phyloP scores from a whole-genome alignment of 441 rosid species.

The Jatropha multifida region DNA sequence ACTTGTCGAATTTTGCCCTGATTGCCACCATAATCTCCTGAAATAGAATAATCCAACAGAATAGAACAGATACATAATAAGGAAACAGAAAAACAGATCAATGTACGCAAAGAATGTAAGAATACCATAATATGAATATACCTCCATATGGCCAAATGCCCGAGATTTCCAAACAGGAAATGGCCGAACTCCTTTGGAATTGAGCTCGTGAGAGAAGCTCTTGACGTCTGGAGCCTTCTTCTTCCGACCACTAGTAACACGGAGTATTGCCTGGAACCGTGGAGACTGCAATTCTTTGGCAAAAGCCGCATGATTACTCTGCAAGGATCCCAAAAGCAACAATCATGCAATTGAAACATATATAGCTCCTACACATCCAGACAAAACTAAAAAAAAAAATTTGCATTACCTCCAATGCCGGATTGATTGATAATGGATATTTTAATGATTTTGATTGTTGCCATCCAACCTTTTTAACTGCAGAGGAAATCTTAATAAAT shows the following conservation, averaged over 20 bases:
- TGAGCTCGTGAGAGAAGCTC: slow-evolving; percentile 98
- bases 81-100: background rate
- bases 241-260: slow-evolving; percentile 85
- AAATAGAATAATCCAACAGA: background rate
- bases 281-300: slow-evolving; percentile 89
- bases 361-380: background rate
- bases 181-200: slow-evolving; percentile 95
- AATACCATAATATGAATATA: slow-evolving; percentile 22
- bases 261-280: slow-evolving; percentile 82
- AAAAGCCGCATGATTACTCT: slow-evolving; percentile 68
- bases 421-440: slow-evolving; percentile 43
- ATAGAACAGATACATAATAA: background rate
- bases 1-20: slow-evolving; percentile 76
- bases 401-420: slow-evolving; percentile 62
- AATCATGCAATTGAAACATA: background rate
- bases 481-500: background rate
- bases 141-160: slow-evolving; percentile 94
- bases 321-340: slow-evolving; percentile 14
- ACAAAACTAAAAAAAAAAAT: background rate
- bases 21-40: slow-evolving; percentile 89
- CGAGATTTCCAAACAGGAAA: slow-evolving; percentile 92
- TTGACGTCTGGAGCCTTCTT: slow-evolving; percentile 83
- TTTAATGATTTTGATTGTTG: slow-evolving; percentile 70
- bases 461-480: slow-evolving; percentile 65
- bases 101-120: slow-evolving; percentile 12